Conservation (phyloP, 2,329 filamentous ascomycete genomes). For the Blumeriella jaapii region DNA sequence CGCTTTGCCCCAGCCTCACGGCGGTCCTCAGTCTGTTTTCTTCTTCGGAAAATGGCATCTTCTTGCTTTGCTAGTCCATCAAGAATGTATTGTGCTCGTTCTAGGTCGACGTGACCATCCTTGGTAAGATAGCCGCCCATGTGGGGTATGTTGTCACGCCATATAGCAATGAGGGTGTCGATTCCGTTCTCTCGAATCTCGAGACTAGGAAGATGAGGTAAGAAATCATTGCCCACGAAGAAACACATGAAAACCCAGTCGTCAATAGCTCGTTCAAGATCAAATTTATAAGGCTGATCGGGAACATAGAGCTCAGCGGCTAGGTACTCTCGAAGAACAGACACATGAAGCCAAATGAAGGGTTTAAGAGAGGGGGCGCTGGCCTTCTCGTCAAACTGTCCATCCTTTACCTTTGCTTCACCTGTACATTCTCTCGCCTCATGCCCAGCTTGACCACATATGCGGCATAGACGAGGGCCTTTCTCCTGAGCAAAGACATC, state of each 20-base stretch:
- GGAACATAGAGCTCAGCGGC: conserved; percentile 80
- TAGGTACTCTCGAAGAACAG: conserved; percentile 83
- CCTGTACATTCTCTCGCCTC: conserved; percentile 78
- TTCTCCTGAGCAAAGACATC: conserved; percentile 91
- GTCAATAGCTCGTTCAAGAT: conserved; percentile 86
- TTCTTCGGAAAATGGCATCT: conserved; percentile 80
- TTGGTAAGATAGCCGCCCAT: conserved; percentile 97
- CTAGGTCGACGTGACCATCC: conserved; percentile 82
- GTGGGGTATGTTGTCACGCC: conserved; percentile 78
- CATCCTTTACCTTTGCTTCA: conserved; percentile 63
- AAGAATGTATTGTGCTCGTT: conserved; percentile 77
- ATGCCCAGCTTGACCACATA: conserved; percentile 89
- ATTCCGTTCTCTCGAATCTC: conserved; percentile 97
- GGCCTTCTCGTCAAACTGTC: conserved; percentile 73
- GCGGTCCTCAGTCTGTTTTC: conserved; percentile 76
- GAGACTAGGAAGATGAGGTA: conserved; percentile 92
- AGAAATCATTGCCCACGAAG: conserved; percentile 96
- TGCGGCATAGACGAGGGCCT: conserved; percentile 68
- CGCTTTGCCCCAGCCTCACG: conserved; percentile 70
- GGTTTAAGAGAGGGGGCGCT: conserved; percentile 64
- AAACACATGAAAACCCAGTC: conserved; percentile 99
- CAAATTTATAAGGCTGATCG: conserved; percentile 74
- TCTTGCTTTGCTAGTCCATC: conserved; percentile 84
- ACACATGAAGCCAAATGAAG: conserved; percentile 96
- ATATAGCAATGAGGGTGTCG: conserved; percentile 90